Evolutionary conservation across 805 yeast genomes (phyloP).

Genomic region (Candida coquimbonensis): DNA sequence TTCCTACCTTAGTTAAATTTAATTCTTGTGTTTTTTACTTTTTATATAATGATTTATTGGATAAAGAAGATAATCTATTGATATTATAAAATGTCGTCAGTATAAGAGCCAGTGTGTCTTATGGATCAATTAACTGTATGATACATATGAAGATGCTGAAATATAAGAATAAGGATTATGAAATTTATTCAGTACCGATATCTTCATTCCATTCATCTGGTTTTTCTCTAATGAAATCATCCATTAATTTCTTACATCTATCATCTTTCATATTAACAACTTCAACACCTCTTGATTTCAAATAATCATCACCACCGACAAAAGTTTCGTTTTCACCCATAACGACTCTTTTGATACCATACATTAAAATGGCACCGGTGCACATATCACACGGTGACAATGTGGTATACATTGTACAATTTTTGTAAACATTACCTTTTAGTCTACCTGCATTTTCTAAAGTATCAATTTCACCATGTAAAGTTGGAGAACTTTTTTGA

Average conservation of each 20-base stretch:
- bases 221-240: slow-evolving; percentile 65
- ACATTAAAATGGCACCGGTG: slow-evolving; percentile 84
- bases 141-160: no score
- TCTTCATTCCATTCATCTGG: slow-evolving; percentile 82
- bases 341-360: slow-evolving; percentile 82
- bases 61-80: neutral
- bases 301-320: slow-evolving; percentile 74
- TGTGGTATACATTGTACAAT: slow-evolving; percentile 84
- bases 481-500: slow-evolving; percentile 74
- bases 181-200: slow-evolving; percentile 43
- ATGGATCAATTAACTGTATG: no score
- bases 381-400: slow-evolving; percentile 95
- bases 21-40: no score
- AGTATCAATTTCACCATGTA: slow-evolving; percentile 90
- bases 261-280: slow-evolving; percentile 53
- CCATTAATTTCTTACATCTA: slow-evolving; percentile 67
- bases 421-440: slow-evolving; percentile 68
- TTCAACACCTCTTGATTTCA: slow-evolving; percentile 62
- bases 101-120: no score
- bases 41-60: neutral
- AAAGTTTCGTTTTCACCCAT: slow-evolving; percentile 84
- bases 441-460: slow-evolving; percentile 89
- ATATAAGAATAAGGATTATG: no score
- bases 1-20: no score
- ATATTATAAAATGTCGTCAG: no score